A percentile compares a stretch with the other conserved stretches of the same genome.
Evolutionary conservation across 495 filamentous ascomycete genomes (phyloP).

Genomic region (Trichoderma reesei): DNA sequence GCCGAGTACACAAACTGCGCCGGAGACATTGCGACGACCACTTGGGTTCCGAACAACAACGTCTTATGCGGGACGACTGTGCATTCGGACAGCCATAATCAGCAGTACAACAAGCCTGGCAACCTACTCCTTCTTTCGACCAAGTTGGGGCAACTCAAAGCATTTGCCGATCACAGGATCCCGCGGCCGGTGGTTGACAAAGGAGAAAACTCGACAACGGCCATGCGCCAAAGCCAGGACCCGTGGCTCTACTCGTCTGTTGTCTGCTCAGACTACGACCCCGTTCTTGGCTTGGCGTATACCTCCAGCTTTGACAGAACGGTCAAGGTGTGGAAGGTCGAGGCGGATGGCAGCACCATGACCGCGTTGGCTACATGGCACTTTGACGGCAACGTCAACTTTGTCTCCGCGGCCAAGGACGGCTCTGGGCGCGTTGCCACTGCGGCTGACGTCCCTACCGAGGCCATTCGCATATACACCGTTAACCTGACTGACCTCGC

Average conservation of each 20-base stretch:
- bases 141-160: slow-evolving; percentile 40
- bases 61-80: slow-evolving; percentile 60
- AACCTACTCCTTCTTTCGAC: slow-evolving; percentile 71
- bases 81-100: slow-evolving; percentile 62
- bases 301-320: slow-evolving; percentile 75
- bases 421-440: slow-evolving; percentile 37
- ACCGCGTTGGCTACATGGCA: slow-evolving; percentile 38
- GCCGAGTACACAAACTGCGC: slow-evolving; percentile 45
- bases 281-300: slow-evolving; percentile 46
- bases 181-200: slow-evolving; percentile 40
- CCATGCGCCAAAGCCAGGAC: slow-evolving; percentile 54
- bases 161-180: slow-evolving; percentile 62
- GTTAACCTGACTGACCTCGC: slow-evolving; percentile 25
- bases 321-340: slow-evolving; percentile 64
- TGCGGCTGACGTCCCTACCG: slow-evolving; percentile 36
- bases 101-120: slow-evolving; percentile 73
- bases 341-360: slow-evolving; percentile 28
- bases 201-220: slow-evolving; percentile 44
- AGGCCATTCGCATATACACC: slow-evolving; percentile 41
- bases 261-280: slow-evolving; percentile 61
- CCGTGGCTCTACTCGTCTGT: slow-evolving; percentile 68
- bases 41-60: slow-evolving; percentile 43
- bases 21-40: slow-evolving; percentile 49
- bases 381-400: slow-evolving; percentile 61
- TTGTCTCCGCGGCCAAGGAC: slow-evolving; percentile 52